These are phyloP conservation scores for Saitozyma podzolica DNA, from an alignment of 768 basidiomycete species.

Conservation along the genomic window DNA sequence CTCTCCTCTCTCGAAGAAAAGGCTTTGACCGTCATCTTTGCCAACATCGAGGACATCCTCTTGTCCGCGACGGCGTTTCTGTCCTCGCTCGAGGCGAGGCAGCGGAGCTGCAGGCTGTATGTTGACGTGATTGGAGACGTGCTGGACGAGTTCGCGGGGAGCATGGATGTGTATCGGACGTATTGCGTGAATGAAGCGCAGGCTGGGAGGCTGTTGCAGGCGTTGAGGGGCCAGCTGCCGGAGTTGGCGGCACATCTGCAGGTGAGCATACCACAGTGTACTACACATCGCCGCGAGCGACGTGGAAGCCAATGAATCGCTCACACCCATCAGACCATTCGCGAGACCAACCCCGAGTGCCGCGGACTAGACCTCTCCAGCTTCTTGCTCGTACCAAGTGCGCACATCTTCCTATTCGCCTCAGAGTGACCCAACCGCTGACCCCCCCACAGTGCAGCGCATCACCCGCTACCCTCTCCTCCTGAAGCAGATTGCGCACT, in stretches of 20 bases:
- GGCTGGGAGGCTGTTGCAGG: slow-evolving; percentile 74
- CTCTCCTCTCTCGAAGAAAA: slow-evolving; percentile 65
- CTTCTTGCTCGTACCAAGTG: slow-evolving; percentile 88
- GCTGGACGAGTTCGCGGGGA: slow-evolving; percentile 68
- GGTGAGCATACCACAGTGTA: slow-evolving; percentile 55
- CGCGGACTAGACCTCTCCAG: slow-evolving; percentile 85
- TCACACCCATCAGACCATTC: slow-evolving; percentile 60
- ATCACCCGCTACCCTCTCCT: slow-evolving; percentile 91
- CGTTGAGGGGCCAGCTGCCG: slow-evolving; percentile 67
- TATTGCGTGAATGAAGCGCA: slow-evolving; percentile 87
- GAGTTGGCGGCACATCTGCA: slow-evolving; percentile 68
- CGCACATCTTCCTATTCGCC: slow-evolving; percentile 33
- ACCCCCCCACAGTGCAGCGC: slow-evolving; percentile 73
- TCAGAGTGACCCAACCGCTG: not conserved
- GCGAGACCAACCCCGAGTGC: slow-evolving; percentile 69
- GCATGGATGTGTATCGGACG: slow-evolving; percentile 78
- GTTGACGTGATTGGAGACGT: slow-evolving; percentile 86
- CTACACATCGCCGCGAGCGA: too few relatives aligned
- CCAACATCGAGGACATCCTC: slow-evolving; percentile 89
- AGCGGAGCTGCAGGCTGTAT: slow-evolving; percentile 87
- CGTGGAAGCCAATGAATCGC: too few relatives aligned
- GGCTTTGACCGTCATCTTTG: slow-evolving; percentile 79
- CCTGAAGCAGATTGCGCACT: slow-evolving; percentile 69
- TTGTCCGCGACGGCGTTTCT: slow-evolving; percentile 83
- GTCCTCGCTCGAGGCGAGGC: slow-evolving; percentile 84